Base-by-base conservation (phyloP, 139 green algal species). In the Parachlorella kessleri region DNA sequence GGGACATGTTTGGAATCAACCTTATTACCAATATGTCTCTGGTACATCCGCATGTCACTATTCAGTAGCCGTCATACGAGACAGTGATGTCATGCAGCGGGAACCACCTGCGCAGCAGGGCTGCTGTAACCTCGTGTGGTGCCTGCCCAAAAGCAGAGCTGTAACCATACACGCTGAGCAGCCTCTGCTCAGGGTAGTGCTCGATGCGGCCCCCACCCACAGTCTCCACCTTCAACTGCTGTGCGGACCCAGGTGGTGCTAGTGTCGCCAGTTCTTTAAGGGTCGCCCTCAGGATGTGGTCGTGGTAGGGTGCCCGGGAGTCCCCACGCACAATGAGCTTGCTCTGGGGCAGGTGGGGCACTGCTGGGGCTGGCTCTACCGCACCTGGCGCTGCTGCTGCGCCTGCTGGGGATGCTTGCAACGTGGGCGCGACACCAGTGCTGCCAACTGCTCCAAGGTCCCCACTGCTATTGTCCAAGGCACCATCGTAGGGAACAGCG, bases 311-410 rank as follows among this genome's bases (percentile, higher is more conserved):
- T 30, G 90, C 87, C 32, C 71, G 73, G 66, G n/a, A 40, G 79
- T 90, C 79, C 1, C 93, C 93, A 33, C 92, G 81, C 63, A 97
- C 91, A 41, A 95, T n/a, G 42, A 95, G 84, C 86, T 93, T 94
- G 74, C 75, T 89, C 48, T 59, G 14, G 14, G 14, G 14, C 48
- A 59, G 48, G 21, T 14, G 14, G 21, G 48, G 48, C 14, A 18
- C 14, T 18, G 21, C 48, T 18, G 14, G 48, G 14, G 48, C 48
- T 28, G 48, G 14, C 14, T 14, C 14, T 14, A 18, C 48, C 48
- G 21, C 14, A 14, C 48, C 48, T 18, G 48, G 48, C 14, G 48
- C 14, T 18, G 14, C 48, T 59, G 48, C 48, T 59, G 48, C 48
- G 14, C 48, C 48, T 14, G 48, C 48, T 18, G 14, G 21, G 48